These are phyloP conservation scores for Dovyalis caffra DNA, from an alignment of 345 rosid genomes.

Conservation along the genomic window DNA sequence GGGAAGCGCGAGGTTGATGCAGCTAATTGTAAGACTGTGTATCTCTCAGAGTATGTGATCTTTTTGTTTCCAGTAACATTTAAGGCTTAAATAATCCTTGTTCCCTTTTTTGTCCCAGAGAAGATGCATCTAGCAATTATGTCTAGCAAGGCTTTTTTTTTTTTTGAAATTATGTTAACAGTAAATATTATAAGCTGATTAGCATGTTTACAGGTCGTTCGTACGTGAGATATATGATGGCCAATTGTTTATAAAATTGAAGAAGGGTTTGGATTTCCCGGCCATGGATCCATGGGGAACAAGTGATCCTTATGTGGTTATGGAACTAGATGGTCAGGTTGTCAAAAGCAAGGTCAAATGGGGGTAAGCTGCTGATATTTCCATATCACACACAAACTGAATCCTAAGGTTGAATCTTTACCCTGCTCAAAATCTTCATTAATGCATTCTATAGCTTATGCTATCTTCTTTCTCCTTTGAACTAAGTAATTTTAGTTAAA, in stretches of 20 bases:
- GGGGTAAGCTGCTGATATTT: slow-evolving; percentile 48
- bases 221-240: slow-evolving; percentile 82
- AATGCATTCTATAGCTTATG: not conserved
- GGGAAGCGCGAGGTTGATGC: slow-evolving; percentile 80
- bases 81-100: not conserved
- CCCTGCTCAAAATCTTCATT: not conserved
- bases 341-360: slow-evolving; percentile 75
- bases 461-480: not conserved
- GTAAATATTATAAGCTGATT: not conserved
- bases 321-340: slow-evolving; percentile 87
- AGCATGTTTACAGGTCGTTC: slow-evolving; percentile 56
- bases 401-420: not conserved
- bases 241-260: slow-evolving; percentile 71
- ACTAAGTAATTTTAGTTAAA: not conserved
- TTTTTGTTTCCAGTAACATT: not conserved
- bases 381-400: not conserved
- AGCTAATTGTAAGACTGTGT: slow-evolving; percentile 73
- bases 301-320: slow-evolving; percentile 80
- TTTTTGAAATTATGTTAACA: too few relatives aligned
- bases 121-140: not conserved
- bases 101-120: not conserved
- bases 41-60: slow-evolving; percentile 74
- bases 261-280: slow-evolving; percentile 72
- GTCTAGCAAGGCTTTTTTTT: not conserved
- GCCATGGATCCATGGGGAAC: slow-evolving; percentile 99